These are phyloP conservation scores for Didymella pinodella DNA, from an alignment of 2,329 filamentous ascomycete genomes.

Conservation along the genomic window DNA sequence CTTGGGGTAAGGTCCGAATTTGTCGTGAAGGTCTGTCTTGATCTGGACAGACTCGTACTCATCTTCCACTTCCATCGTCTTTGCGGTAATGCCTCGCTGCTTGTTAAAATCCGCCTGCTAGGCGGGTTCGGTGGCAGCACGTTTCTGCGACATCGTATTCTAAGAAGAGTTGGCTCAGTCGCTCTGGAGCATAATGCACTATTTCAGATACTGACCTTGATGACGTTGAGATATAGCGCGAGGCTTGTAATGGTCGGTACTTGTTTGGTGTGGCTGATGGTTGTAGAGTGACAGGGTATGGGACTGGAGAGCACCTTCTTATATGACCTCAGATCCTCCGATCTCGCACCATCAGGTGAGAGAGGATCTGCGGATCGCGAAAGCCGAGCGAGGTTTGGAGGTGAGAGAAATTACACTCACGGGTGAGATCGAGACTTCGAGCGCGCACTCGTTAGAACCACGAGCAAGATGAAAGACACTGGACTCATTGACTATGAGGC, in stretches of 20 bases:
- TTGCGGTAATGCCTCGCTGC: neutral
- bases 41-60: neutral
- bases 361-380: neutral
- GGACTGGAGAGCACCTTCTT: neutral
- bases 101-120: neutral
- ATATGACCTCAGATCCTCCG: neutral
- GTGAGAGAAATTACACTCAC: too few relatives aligned
- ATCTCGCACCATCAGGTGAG: neutral
- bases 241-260: neutral
- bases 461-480: too few relatives aligned
- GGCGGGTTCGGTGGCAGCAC: neutral
- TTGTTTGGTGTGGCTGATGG: neutral
- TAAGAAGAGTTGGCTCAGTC: neutral
- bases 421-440: too few relatives aligned
- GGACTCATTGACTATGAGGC: too few relatives aligned
- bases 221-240: neutral
- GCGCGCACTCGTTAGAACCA: too few relatives aligned
- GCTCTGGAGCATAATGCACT: neutral
- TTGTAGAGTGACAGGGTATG: neutral
- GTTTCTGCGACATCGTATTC: neutral
- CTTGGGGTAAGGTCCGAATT: neutral
- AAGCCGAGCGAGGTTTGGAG: too few relatives aligned
- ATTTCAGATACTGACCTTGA: neutral
- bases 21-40: neutral
- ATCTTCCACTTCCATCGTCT: neutral